Evolutionary conservation across 2,329 filamentous ascomycete genomes (phyloP), one percentile per base, ranked within the genome.

Genomic region (Microsporum audouinii): DNA sequence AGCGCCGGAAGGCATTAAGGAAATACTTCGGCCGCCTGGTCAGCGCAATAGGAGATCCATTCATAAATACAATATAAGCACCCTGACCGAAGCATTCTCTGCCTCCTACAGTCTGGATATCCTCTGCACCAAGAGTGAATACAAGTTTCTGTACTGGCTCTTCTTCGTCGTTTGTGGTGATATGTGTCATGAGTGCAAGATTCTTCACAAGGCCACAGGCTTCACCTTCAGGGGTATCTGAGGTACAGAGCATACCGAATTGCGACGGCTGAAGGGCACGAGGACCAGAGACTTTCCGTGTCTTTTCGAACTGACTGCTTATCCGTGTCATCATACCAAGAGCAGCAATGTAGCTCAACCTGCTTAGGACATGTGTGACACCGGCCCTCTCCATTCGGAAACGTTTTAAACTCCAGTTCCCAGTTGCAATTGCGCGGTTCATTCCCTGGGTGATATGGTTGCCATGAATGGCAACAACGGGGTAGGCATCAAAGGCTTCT

Each of bases 281-380:
- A 68, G 95, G 94, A 66, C 95, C 95, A 71, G 87, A 91, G 63
- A 99, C 91, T 75, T 99, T 99, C 68, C 94, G 81, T 1, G 94
- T 97, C 81, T 99, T 99, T 73, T 99, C 94, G 70, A 99, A 99
- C 77, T 99, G 94, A 81, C 89, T 95, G 73, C 88, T 94, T 70
- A 99, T 97, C 73, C 94, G 84, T 12, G 94, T 99, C 94, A 99
- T 99, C 95, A 99, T 99, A 64, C 95, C 95, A 33, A 99, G 83
- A 33, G 94, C 94, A 65, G 88, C 89, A 73, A 99, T 96, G 71
- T 97, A 99, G 74, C 92, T 97, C 60, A 99, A 80, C 65, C 94
- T 85, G 75, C 92, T 97, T 57, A 99, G 80, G 45, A 99, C 91
- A 74, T 99, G 94, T 0, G 95, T 97, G 27, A 99, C 91, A 71